These are phyloP conservation scores for Mallotus repandus DNA, from an alignment of 441 rosid species.

Conservation along the genomic window DNA sequence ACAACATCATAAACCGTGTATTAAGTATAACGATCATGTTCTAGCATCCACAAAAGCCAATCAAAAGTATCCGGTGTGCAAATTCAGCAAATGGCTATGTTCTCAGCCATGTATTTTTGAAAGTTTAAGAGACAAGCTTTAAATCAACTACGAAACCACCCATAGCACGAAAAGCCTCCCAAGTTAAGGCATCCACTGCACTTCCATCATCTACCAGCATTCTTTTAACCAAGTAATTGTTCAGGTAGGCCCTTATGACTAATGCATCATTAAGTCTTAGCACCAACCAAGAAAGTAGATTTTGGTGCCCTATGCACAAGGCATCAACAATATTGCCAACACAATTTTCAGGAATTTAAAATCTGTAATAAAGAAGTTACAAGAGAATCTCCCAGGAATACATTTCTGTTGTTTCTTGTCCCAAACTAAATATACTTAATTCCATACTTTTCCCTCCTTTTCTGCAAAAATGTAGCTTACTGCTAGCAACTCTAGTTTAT, in stretches of 20 bases:
- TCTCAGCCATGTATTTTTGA: not conserved
- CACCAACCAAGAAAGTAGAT: not conserved
- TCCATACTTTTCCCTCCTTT: not conserved
- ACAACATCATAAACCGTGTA: not conserved
- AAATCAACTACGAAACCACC: too few species aligned
- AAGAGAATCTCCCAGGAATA: not conserved
- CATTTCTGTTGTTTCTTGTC: not conserved
- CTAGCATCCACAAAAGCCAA: not conserved
- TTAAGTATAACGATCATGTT: not conserved
- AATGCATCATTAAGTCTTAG: not conserved
- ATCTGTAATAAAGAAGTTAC: not conserved
- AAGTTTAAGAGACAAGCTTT: not conserved
- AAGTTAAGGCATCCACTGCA: too few species aligned
- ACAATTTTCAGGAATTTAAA: not conserved
- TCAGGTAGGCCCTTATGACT: too few species aligned
- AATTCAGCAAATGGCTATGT: slow-evolving; percentile 4
- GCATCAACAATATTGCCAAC: not conserved
- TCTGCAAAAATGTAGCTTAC: not conserved
- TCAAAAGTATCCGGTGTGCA: not conserved
- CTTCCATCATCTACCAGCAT: too few species aligned
- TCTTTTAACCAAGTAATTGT: too few species aligned
- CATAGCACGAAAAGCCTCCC: too few species aligned
- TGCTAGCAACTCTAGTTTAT: not conserved
- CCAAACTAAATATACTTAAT: not conserved
- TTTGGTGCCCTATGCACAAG: not conserved